Base-by-base conservation (phyloP, 2,329 filamentous ascomycete genomes). In the Microcera coccophila region DNA sequence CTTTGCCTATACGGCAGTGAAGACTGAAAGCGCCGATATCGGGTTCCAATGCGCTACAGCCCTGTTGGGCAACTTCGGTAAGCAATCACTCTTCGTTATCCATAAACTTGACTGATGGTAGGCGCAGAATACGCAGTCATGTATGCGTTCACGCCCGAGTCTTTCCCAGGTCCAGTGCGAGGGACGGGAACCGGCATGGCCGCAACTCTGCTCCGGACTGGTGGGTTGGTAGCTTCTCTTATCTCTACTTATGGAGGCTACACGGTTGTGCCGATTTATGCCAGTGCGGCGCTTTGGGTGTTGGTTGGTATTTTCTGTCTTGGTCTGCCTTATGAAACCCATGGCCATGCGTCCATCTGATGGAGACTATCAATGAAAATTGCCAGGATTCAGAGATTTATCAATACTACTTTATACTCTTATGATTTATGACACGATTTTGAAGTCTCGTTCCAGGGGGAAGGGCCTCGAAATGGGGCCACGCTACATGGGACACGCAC, bases 151-250 rank as follows among this genome's bases (percentile, higher is more conserved):
- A 79, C 75, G 0, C 76, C 76, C 0, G 75, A 79, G 49, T 73
- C 73, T 4, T 78, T 79, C 61, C 75, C 75, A 0, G 73, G 70
- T 3, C 72, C 74, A 0, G 67, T 73, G 39, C 65, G 75, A 5
- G 76, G 75, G 17, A 76, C 75, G 0, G 76, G 74, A 5, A 74
- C 71, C 2, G 74, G 75, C 2, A 57, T 67, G 4, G 67, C 69
- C 0, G 68, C 70, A 1, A 67, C 66, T 2, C 49, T 68, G 8
- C 57, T 67, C 11, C 62, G 66, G 2, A 31, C 65, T 5, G 64
- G 64, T 40, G 68, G 70, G 1, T 54, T 73, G 2, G 59, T 59
- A 2, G 71, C 71, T 2, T 68, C 66, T 17, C 49, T 73, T 15
- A 64, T 72, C 12, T 71, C 68, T 0, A 67, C 69, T 0, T 69